A percentile compares a stretch with the other conserved stretches of the same genome.
Conservation (phyloP, 1,284 basidiomycete genomes). For the Neonothopanus nambi region DNA sequence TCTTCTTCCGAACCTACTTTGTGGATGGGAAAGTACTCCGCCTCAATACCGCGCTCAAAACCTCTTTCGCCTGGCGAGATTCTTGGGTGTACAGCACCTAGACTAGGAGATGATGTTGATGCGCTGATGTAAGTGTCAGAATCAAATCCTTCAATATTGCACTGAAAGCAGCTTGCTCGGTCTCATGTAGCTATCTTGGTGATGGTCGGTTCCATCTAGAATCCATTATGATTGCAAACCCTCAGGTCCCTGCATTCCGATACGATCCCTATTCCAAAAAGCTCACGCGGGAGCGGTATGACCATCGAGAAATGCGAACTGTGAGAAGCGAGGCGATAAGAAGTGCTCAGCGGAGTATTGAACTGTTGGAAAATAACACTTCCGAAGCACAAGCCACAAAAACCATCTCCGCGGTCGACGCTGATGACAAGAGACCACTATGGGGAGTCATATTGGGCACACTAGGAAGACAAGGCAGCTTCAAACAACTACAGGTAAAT, state of each 20-base stretch:
- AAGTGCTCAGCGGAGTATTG: slow-evolving; percentile 67
- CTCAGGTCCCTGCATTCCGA: slow-evolving; percentile 92
- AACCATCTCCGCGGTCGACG: background rate
- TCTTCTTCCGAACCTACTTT: slow-evolving; percentile 26
- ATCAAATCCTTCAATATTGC: slow-evolving; percentile 4
- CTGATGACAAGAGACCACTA: slow-evolving; percentile 28
- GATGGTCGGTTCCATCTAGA: slow-evolving; percentile 99
- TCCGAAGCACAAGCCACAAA: no score
- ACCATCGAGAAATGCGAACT: slow-evolving; percentile 85
- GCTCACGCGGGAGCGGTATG: slow-evolving; percentile 90
- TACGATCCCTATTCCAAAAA: slow-evolving; percentile 99
- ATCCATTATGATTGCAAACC: slow-evolving; percentile 99
- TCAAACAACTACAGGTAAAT: slow-evolving; percentile 79
- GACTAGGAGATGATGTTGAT: slow-evolving; percentile 72
- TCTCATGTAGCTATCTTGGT: slow-evolving; percentile 81
- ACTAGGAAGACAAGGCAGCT: slow-evolving; percentile 90
- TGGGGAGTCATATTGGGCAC: slow-evolving; percentile 99
- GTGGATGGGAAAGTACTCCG: slow-evolving; percentile 73
- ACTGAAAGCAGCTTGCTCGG: slow-evolving; percentile 11
- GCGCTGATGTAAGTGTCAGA: slow-evolving; percentile 76
- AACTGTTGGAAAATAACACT: background rate
- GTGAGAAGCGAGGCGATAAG: slow-evolving; percentile 80
- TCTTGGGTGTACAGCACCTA: slow-evolving; percentile 94
- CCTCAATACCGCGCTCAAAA: slow-evolving; percentile 86
- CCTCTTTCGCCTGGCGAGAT: slow-evolving; percentile 97